Percentiles rank a stretch among this genome's conserved stretches.
Evolutionary conservation across 139 green algal species (phyloP).

Genomic region (Coelastrella sp.): DNA sequence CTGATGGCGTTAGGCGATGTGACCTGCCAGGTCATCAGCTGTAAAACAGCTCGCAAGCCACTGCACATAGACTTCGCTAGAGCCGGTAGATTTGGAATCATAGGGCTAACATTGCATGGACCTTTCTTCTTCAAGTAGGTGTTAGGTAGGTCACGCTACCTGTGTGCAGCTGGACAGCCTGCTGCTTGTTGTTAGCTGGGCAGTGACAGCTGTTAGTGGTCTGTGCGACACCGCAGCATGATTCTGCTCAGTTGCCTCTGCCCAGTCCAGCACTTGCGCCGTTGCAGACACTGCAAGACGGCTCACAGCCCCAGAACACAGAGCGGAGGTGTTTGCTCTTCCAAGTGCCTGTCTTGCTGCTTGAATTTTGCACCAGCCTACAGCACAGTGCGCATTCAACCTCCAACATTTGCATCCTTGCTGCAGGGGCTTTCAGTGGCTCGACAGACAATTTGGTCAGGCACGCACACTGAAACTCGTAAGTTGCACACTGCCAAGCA

Average conservation of each 20-base stretch:
- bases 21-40: slow-evolving; percentile 26
- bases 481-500: not conserved
- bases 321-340: too few relatives aligned
- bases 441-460: slow-evolving; percentile 48
- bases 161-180: not conserved
- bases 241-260: too few relatives aligned
- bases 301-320: too few relatives aligned
- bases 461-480: slow-evolving; percentile 36
- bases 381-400: not conserved
- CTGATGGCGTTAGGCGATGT: slow-evolving; percentile 38
- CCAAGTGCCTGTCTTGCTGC: not conserved
- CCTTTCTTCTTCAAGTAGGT: slow-evolving; percentile 59
- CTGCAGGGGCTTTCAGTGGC: slow-evolving; percentile 54
- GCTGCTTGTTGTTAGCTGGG: not conserved
- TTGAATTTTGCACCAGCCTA: not conserved
- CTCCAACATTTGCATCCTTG: not conserved
- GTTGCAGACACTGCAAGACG: too few relatives aligned
- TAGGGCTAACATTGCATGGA: slow-evolving; percentile 61
- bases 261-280: too few relatives aligned
- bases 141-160: not conserved
- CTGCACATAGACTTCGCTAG: slow-evolving; percentile 40
- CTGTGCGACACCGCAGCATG: too few relatives aligned
- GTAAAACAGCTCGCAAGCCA: not conserved
- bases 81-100: slow-evolving; percentile 52
- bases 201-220: not conserved